phyloP scores from a whole-genome alignment of 371 early-diverging fungal genomes.

The Batkoa obscura region DNA sequence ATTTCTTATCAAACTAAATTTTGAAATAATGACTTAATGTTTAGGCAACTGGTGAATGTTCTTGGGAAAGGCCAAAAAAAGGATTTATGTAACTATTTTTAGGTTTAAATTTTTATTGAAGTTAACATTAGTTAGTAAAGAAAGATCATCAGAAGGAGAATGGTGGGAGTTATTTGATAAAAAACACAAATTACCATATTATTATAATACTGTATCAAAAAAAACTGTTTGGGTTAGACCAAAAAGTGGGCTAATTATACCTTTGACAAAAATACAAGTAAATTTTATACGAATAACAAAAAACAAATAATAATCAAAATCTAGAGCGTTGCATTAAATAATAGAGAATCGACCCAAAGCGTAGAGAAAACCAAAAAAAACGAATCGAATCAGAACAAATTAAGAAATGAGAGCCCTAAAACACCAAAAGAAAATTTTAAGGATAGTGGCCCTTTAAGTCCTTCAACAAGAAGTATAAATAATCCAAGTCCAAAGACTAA shows the following conservation, averaged over 20 bases:
- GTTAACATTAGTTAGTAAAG: constrained; percentile 16
- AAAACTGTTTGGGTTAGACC: constrained; percentile 78
- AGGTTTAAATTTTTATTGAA: not conserved
- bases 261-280: constrained; percentile 48
- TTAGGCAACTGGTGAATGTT: constrained; percentile 35
- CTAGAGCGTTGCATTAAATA: not conserved
- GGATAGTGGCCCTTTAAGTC: too few relatives aligned
- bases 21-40: not conserved
- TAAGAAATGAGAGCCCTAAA: not conserved
- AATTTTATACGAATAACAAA: not conserved
- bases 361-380: not conserved
- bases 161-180: constrained; percentile 94
- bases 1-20: constrained; percentile 6
- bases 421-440: not conserved
- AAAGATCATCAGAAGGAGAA: constrained; percentile 45
- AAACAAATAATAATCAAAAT: not conserved
- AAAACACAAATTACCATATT: constrained; percentile 57
- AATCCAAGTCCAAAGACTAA: too few relatives aligned
- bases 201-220: constrained; percentile 66
- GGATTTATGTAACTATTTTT: constrained; percentile 21
- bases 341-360: not conserved
- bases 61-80: constrained; percentile 24
- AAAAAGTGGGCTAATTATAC: constrained; percentile 44
- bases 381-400: not conserved
- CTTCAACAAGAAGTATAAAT: too few relatives aligned